Percentiles rank a stretch among this genome's conserved stretches.
Evolutionary conservation across 129 eudicot genomes (phyloP).

Genomic region (Erigeron canadensis): DNA sequence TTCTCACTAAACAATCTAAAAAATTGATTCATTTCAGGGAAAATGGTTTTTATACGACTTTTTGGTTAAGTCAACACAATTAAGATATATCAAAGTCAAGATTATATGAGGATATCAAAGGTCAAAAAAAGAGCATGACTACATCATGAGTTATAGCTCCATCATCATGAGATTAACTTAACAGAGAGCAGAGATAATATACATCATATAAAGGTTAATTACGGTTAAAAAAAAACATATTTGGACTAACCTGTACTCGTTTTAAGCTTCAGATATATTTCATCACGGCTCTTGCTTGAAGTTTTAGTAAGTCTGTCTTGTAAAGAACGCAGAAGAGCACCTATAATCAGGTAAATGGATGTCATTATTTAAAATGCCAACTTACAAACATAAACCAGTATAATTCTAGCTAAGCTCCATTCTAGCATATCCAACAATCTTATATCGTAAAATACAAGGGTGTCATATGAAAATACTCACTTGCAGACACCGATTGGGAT

Average conservation of each 20-base stretch:
- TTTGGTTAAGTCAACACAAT: background rate
- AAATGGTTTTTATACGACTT: background rate
- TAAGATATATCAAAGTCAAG: background rate
- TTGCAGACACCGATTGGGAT: constrained; percentile 94
- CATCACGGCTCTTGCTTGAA: constrained; percentile 85
- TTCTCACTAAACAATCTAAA: background rate
- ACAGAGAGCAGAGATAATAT: constrained; percentile 7
- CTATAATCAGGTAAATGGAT: constrained; percentile 30
- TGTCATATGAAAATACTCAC: constrained; percentile 53
- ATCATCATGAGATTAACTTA: constrained; percentile 16
- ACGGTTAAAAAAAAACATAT: background rate
- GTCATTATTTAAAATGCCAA: constrained; percentile 25
- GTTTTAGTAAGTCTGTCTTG: constrained; percentile 90
- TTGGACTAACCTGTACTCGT: constrained; percentile 83
- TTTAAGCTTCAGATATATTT: constrained; percentile 83
- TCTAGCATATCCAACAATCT: constrained; percentile 12
- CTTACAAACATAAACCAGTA: background rate
- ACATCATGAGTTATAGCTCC: constrained; percentile 16
- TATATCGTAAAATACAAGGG: constrained; percentile 17
- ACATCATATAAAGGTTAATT: background rate
- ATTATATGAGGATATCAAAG: no score
- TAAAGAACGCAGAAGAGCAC: constrained; percentile 95
- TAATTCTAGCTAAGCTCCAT: background rate
- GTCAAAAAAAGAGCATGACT: background rate
- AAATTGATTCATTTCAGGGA: background rate